Percentiles rank a stretch among this genome's conserved stretches.
These are phyloP conservation scores for Talaromyces sp. DNA, from an alignment of 2,329 filamentous ascomycete genomes.

Conservation along the genomic window DNA sequence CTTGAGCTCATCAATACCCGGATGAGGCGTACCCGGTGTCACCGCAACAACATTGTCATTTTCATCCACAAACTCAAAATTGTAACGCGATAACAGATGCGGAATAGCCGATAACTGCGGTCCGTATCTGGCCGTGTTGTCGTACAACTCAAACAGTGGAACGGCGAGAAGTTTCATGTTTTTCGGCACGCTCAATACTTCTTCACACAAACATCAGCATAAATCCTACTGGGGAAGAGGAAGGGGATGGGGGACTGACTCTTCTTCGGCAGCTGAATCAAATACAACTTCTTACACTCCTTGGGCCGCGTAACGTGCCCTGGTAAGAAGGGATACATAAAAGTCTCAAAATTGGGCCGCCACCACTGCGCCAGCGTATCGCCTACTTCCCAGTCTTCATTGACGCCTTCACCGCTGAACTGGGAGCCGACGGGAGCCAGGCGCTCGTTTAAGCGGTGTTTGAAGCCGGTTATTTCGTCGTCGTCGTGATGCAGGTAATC, in stretches of 20 bases:
- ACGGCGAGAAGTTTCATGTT: constrained; percentile 99
- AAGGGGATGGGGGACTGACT: constrained; percentile 55
- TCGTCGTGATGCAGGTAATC: constrained; percentile 86
- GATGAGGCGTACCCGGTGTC: constrained; percentile 68
- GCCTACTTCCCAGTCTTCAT: constrained; percentile 89
- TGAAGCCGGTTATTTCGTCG: constrained; percentile 93
- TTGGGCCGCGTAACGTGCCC: constrained; percentile 94
- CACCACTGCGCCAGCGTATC: constrained; percentile 98
- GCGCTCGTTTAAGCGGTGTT: constrained; percentile 83
- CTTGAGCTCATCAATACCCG: constrained; percentile 56
- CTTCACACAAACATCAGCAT: constrained; percentile 44
- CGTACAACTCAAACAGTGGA: constrained; percentile 94
- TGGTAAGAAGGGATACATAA: constrained; percentile 98
- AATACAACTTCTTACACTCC: constrained; percentile 98
- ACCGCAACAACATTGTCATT: constrained; percentile 79
- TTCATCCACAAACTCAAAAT: constrained; percentile 97
- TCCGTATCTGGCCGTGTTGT: constrained; percentile 91
- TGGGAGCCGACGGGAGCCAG: constrained; percentile 85
- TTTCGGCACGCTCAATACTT: constrained; percentile 93
- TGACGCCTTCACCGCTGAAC: constrained; percentile 77
- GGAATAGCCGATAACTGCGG: constrained; percentile 95
- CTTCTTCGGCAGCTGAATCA: constrained; percentile 87
- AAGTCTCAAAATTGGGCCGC: constrained; percentile 98
- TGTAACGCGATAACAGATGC: constrained; percentile 88
- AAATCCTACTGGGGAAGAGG: not conserved